phyloP scores from a whole-genome alignment of 2,329 filamentous ascomycete species.

The Epichloe coenophiala region DNA sequence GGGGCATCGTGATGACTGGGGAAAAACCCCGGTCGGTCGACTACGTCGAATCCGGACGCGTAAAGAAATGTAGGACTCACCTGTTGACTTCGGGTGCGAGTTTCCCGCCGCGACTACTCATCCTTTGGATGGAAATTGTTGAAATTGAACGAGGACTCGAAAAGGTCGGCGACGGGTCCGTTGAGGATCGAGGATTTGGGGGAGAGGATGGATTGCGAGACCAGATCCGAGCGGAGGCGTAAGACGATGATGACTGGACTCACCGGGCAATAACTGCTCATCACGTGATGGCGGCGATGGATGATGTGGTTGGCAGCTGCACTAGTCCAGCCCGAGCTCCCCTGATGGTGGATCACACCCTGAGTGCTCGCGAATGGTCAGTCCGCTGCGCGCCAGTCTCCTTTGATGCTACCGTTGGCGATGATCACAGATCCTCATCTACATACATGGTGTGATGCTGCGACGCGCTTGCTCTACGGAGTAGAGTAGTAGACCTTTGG shows the following conservation, averaged over 20 bases:
- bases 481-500: too few species aligned
- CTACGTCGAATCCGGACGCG: not conserved
- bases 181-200: constrained; percentile 11
- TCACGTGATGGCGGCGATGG: constrained; percentile 14
- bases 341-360: too few species aligned
- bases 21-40: constrained; percentile 1
- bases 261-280: constrained; percentile 9
- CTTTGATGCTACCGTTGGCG: too few species aligned
- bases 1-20: not conserved
- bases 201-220: constrained; percentile 16
- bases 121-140: constrained; percentile 48
- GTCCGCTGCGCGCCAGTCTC: too few species aligned
- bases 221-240: constrained; percentile 17
- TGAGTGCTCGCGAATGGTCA: too few species aligned
- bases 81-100: constrained; percentile 99
- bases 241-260: constrained; percentile 15
- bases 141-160: constrained; percentile 18
- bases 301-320: not conserved
- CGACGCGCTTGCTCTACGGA: too few species aligned
- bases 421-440: too few species aligned
- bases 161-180: constrained; percentile 10
- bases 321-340: not conserved
- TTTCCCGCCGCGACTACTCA: constrained; percentile 95
- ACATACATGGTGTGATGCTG: too few species aligned
- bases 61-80: constrained; percentile 28